A percentile compares a stretch with the other conserved stretches of the same genome.
Conservation (phyloP, 2,329 filamentous ascomycete species). For the Fusarium annulatum region DNA sequence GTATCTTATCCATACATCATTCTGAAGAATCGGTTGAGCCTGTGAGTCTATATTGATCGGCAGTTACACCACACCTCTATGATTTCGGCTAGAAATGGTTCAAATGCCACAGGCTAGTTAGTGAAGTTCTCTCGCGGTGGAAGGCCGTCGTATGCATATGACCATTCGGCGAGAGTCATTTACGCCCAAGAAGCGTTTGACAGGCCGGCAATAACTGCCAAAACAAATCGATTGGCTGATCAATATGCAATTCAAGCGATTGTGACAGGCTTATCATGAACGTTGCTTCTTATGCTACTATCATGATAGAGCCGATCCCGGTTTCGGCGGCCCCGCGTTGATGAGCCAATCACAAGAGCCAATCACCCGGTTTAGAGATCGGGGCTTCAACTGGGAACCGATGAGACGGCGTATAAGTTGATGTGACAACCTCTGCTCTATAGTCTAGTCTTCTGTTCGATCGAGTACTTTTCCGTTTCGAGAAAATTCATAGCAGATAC, state of each 20-base stretch:
- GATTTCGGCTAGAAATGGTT: conserved; percentile 4
- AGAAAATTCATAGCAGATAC: not conserved
- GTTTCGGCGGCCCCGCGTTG: conserved; percentile 16
- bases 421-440: conserved; percentile 6
- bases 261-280: conserved; percentile 14
- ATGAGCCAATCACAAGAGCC: conserved; percentile 18
- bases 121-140: conserved; percentile 14
- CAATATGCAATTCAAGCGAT: not conserved
- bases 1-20: not conserved
- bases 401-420: conserved; percentile 11
- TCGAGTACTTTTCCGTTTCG: not conserved
- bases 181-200: conserved; percentile 15
- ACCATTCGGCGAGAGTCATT: conserved; percentile 23
- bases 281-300: not conserved
- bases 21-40: not conserved
- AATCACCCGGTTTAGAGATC: conserved; percentile 13
- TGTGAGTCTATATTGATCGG: not conserved
- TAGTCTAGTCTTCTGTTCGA: not conserved
- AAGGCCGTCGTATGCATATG: conserved; percentile 13
- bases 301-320: not conserved
- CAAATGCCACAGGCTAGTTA: not conserved
- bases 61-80: not conserved
- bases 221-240: conserved; percentile 3
- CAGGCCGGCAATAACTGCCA: not conserved
- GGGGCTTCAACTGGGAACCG: conserved; percentile 32